Conservation (phyloP, 345 rosid genomes). For the Physaria fendleri region DNA sequence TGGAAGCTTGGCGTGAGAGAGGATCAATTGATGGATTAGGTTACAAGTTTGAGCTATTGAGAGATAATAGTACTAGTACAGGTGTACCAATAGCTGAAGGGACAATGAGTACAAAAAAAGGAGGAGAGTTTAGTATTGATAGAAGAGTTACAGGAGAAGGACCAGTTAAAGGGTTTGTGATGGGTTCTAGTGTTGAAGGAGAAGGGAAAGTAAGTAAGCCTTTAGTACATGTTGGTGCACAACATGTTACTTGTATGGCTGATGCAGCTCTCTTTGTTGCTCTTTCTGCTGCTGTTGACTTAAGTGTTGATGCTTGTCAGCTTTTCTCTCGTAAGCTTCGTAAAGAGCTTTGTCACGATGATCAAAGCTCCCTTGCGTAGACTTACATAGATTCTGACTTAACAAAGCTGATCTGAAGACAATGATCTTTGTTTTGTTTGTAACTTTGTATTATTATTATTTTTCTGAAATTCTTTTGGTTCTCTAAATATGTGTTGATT, state of each 20-base stretch:
- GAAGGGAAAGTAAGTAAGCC: conserved; percentile 89
- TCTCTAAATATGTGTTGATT: background rate
- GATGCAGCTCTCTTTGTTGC: conserved; percentile 87
- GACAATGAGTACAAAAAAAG: conserved; percentile 62
- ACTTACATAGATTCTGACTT: conserved; percentile 28
- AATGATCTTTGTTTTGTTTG: conserved; percentile 22
- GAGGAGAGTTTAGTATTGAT: conserved; percentile 81
- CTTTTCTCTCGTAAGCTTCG: conserved; percentile 77
- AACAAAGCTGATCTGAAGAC: conserved; percentile 22
- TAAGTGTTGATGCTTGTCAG: conserved; percentile 86
- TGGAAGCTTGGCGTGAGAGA: conserved; percentile 93
- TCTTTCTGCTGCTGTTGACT: conserved; percentile 88
- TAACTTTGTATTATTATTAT: conserved; percentile 18
- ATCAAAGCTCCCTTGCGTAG: conserved; percentile 47
- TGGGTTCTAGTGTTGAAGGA: conserved; percentile 81
- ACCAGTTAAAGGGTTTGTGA: conserved; percentile 81
- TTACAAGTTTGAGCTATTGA: conserved; percentile 85
- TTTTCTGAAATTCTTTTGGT: background rate
- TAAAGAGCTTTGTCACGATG: conserved; percentile 79
- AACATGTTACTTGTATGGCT: conserved; percentile 86
- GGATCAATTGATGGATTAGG: conserved; percentile 82
- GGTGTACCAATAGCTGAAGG: conserved; percentile 66
- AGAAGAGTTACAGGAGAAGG: conserved; percentile 36
- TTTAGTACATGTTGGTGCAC: conserved; percentile 64
- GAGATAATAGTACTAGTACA: conserved; percentile 50